Base-by-base conservation (phyloP, 352 stramenopile species). In the Phytopythium helicoides region DNA sequence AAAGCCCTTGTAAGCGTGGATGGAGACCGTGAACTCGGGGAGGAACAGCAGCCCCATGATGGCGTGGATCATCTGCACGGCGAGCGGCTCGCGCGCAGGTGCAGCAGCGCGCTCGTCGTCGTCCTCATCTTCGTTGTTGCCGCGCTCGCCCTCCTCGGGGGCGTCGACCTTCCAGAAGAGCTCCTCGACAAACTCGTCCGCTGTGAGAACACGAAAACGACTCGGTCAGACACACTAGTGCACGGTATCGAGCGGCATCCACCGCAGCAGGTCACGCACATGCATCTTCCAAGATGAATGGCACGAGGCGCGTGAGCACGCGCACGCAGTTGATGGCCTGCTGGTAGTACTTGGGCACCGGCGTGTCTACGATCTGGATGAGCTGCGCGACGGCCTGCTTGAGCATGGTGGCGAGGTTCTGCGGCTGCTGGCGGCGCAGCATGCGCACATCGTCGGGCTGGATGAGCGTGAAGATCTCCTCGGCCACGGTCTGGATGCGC, bases 401-500 rank as follows among this genome's bases (percentile, higher is more conserved):
- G 22, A 95, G 62, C 85, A 95, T 92, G 31, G 83, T 93, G 46
- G 78, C 81, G 47, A 95, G 55, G 60, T 95, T 95, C 34, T 64
- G 57, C 4, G 83, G 81, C 64, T 93, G 82, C 58, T 95, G 84
- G 52, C 86, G 82, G 3, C 82, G 82, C 51, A 95, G 61, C 82
- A 95, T 95, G 58, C 85, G 85, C 60, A 95, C 84, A 51, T 95
- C 85, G 31, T 95, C 85, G 5, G 83, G 82, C 62, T 95, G 85
- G 58, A 95, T 92, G 60, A 95, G 81, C 64, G 83, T 93, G 64
- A 93, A 93, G 66, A 95, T 92, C 59, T 95, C 85, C 54, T 95
- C 85, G 28, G 85, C 85, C 23, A 91, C 85, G 5, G 85, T 95
- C 40, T 79, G 85, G 49, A 95, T 92, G 59, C 82, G 83, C 85